Conservation (phyloP, 805 yeast species). For the Priceomyces melissophilus region DNA sequence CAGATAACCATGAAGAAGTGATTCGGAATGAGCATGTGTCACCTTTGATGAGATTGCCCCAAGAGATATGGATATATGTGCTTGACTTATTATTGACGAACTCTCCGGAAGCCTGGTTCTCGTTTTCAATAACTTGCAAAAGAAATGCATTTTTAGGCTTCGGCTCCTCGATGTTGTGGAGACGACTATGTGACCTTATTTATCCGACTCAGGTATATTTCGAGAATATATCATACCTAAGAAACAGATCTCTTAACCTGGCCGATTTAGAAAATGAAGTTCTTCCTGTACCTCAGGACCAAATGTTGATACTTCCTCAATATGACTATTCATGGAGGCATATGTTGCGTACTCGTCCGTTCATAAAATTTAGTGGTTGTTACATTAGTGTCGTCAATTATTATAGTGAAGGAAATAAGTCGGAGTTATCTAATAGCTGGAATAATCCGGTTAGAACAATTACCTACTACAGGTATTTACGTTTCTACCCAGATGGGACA, state of each 20-base stretch:
- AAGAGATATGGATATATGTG: constrained; percentile 55
- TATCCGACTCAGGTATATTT: constrained; percentile 56
- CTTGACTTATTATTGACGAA: constrained; percentile 43
- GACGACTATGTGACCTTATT: constrained; percentile 44
- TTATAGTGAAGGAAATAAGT: constrained; percentile 75
- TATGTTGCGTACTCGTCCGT: constrained; percentile 67
- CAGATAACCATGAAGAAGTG: constrained; percentile 16
- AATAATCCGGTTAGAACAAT: constrained; percentile 75
- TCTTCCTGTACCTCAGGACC: constrained; percentile 34
- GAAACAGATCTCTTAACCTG: constrained; percentile 19
- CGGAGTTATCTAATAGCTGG: constrained; percentile 65
- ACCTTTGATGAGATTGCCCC: constrained; percentile 40
- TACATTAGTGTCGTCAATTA: constrained; percentile 85
- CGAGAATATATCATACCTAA: constrained; percentile 35
- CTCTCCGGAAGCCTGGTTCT: constrained; percentile 65
- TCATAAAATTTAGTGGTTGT: constrained; percentile 74
- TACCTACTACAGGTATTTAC: constrained; percentile 80
- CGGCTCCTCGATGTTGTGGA: constrained; percentile 47
- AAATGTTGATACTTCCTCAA: constrained; percentile 24
- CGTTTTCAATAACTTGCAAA: constrained; percentile 56
- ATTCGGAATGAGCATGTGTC: constrained; percentile 27
- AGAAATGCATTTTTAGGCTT: constrained; percentile 58
- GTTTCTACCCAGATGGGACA: constrained; percentile 78
- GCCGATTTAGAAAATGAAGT: constrained; percentile 43
- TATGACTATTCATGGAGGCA: constrained; percentile 37